Base-by-base conservation (phyloP, 116 monocot genomes). In the Cymodocea nodosa region DNA sequence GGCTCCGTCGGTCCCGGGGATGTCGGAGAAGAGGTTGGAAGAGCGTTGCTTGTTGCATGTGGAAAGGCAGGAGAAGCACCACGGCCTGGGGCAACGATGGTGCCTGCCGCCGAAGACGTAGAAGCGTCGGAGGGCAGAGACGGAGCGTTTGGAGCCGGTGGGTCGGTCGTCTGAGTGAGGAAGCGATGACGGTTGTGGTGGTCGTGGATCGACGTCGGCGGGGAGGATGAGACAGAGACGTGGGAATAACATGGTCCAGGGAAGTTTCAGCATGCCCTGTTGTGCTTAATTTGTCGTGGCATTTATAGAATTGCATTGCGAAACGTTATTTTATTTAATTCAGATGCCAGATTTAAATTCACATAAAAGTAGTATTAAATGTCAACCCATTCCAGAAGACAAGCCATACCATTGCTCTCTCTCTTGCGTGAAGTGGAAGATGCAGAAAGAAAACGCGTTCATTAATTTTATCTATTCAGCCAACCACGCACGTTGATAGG, bases 221-320 rank as follows among this genome's bases (percentile, higher is more conserved):
- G 73, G 66, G 50, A 66, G 50, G 57, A 66, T 16, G 15, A 39
- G 40, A 35, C 66, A 51, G 17, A 61, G 74, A 51, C 60, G 34
- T 13, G 50, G 20, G 65, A 65, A 56, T 10, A 20, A 18, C 73
- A 73, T 73, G 70, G 50, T 16, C n/a, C n/a, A n/a, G n/a, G n/a
- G n/a, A n/a, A n/a, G n/a, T n/a, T n/a, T n/a, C n/a, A n/a, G n/a
- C n/a, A n/a, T n/a, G n/a, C n/a, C n/a, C n/a, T n/a, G n/a, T n/a
- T n/a, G n/a, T n/a, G n/a, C n/a, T n/a, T n/a, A n/a, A n/a, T n/a
- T n/a, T n/a, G n/a, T n/a, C n/a, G 30, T 30, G 30, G 30, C 3
- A 30, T 30, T 30, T 30, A 30, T 30, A 30, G 30, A 30, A 1
- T 30, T 30, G 30, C 3, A 30, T 30, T 30, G 30, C 30, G n/a